phyloP scores from a whole-genome alignment of 1,284 basidiomycete species.

The Microbotryum saponariae region DNA sequence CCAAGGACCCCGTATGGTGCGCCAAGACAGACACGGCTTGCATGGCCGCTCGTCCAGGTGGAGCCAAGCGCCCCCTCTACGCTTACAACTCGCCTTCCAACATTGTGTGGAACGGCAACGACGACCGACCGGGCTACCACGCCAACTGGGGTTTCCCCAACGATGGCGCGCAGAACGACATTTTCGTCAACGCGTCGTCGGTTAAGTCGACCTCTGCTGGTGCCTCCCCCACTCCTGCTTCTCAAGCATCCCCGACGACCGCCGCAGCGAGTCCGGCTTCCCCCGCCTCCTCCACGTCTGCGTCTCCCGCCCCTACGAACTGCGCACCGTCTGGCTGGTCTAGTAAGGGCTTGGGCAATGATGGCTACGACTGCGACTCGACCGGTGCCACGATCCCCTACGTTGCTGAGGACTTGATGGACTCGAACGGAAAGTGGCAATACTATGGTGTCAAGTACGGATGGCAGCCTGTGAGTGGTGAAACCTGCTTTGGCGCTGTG shows the following conservation, averaged over 20 bases:
- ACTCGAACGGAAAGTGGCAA: slow-evolving; percentile 1
- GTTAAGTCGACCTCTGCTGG: too few species aligned
- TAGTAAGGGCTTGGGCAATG: too few species aligned
- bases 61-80: slow-evolving; percentile 10
- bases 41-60: neutral
- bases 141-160: slow-evolving; percentile 1
- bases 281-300: neutral
- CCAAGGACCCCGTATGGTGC: slow-evolving; percentile 6
- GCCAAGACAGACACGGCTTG: neutral
- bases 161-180: slow-evolving; percentile 7
- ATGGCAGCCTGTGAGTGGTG: slow-evolving; percentile 1
- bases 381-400: neutral
- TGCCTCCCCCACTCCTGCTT: too few species aligned
- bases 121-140: slow-evolving; percentile 13
- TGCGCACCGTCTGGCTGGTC: neutral
- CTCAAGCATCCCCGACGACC: neutral
- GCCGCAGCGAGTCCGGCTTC: neutral
- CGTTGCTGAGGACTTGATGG: neutral
- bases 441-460: slow-evolving; percentile 6
- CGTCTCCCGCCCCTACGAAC: neutral
- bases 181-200: neutral
- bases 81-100: slow-evolving; percentile 16
- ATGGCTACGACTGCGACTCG: neutral
- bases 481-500: too few species aligned
- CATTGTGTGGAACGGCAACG: slow-evolving; percentile 8